Evolutionary conservation across 2,329 filamentous ascomycete species (phyloP).

Genomic region (Hypomyces rosellus): DNA sequence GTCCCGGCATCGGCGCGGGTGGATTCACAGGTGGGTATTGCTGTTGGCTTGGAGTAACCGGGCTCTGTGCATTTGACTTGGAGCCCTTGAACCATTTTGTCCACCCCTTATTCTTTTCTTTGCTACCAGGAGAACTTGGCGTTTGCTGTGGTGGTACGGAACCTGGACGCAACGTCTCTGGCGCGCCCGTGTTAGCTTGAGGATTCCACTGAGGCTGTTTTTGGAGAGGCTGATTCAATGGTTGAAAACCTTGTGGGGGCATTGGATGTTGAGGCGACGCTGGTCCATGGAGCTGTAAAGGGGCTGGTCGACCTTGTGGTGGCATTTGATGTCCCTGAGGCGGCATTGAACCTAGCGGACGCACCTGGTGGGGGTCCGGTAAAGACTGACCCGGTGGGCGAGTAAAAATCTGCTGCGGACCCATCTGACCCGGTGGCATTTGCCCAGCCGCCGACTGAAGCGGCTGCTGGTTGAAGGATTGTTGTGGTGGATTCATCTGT

Average conservation of each 20-base stretch:
- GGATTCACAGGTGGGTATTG: constrained; percentile 1
- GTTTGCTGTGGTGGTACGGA: neutral
- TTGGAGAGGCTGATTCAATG: neutral
- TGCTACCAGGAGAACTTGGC: constrained; percentile 1
- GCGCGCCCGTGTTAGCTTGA: neutral
- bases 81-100: constrained; percentile 25
- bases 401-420: neutral
- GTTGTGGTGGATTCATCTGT: neutral
- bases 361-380: neutral
- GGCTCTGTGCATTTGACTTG: constrained; percentile 11
- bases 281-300: neutral
- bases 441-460: too few relatives aligned
- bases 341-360: neutral
- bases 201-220: constrained; percentile 2
- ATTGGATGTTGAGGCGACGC: neutral
- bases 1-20: neutral
- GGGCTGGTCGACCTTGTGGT: neutral
- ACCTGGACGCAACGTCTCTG: neutral
- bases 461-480: neutral
- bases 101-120: constrained; percentile 23
- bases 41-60: constrained; percentile 2
- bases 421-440: too few relatives aligned
- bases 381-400: neutral
- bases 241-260: constrained; percentile 1
- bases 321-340: too few relatives aligned